Percentiles rank a stretch among this genome's conserved stretches.
Evolutionary conservation across 495 filamentous ascomycete species (phyloP).

Genomic region (Lophiostoma macrostomum): DNA sequence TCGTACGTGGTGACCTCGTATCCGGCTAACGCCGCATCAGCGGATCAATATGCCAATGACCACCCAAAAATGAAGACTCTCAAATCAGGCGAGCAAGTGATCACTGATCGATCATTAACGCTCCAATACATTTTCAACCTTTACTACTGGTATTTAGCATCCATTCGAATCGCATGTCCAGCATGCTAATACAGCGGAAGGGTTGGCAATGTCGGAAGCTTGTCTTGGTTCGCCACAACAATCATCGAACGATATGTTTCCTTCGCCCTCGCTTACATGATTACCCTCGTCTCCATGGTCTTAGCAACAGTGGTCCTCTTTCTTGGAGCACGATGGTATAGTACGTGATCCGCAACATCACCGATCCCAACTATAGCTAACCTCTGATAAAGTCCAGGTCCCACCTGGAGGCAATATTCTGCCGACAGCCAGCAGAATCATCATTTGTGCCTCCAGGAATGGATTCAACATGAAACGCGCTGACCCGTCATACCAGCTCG

Average conservation of each 20-base stretch:
- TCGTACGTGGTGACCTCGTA: not conserved
- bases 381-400: slow-evolving; percentile 34
- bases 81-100: slow-evolving; percentile 51
- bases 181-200: slow-evolving; percentile 32
- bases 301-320: slow-evolving; percentile 5
- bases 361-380: not conserved
- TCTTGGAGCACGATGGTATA: slow-evolving; percentile 15
- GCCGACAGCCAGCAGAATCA: slow-evolving; percentile 41
- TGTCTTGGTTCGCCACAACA: slow-evolving; percentile 48
- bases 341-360: not conserved
- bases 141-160: slow-evolving; percentile 55
- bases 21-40: slow-evolving; percentile 34
- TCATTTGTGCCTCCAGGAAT: slow-evolving; percentile 22
- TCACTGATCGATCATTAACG: slow-evolving; percentile 59
- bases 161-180: not conserved
- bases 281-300: slow-evolving; percentile 39
- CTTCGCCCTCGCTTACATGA: slow-evolving; percentile 50
- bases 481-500: slow-evolving; percentile 31
- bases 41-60: slow-evolving; percentile 55
- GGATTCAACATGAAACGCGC: slow-evolving; percentile 38
- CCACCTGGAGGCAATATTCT: slow-evolving; percentile 46
- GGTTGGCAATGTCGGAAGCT: slow-evolving; percentile 50
- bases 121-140: slow-evolving; percentile 62
- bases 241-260: slow-evolving; percentile 47
- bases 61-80: slow-evolving; percentile 47